Percentiles rank a stretch among this genome's conserved stretches.
These are phyloP conservation scores for Aspergillus affinis DNA, from an alignment of 495 filamentous ascomycete genomes.

Conservation along the genomic window DNA sequence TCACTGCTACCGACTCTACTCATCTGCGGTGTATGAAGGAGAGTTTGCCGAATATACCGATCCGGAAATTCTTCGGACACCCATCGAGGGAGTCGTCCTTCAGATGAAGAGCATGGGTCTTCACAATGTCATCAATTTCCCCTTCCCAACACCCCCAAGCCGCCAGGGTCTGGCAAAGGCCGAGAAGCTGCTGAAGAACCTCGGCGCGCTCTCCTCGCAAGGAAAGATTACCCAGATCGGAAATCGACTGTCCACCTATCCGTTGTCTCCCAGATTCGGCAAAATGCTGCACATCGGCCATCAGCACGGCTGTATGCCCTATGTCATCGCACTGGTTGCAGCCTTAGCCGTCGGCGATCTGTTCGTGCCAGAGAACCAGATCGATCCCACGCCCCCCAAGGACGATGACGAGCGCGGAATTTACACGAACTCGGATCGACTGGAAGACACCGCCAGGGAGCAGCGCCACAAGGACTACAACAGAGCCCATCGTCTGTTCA, in stretches of 20 bases:
- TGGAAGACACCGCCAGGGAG: slow-evolving; percentile 65
- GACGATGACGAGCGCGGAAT: slow-evolving; percentile 39
- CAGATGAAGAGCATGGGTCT: slow-evolving; percentile 96
- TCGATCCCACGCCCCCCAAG: slow-evolving; percentile 49
- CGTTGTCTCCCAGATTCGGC: slow-evolving; percentile 84
- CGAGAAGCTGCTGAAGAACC: slow-evolving; percentile 77
- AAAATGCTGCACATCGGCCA: slow-evolving; percentile 88
- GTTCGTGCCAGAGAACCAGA: slow-evolving; percentile 82
- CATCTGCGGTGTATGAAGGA: slow-evolving; percentile 88
- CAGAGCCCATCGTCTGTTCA: slow-evolving; percentile 72
- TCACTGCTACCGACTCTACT: slow-evolving; percentile 93
- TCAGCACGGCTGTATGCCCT: slow-evolving; percentile 76
- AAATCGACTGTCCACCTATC: slow-evolving; percentile 79
- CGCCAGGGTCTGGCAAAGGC: slow-evolving; percentile 76
- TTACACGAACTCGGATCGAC: slow-evolving; percentile 64
- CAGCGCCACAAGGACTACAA: slow-evolving; percentile 69
- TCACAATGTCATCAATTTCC: slow-evolving; percentile 88
- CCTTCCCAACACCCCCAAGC: slow-evolving; percentile 93
- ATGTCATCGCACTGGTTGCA: slow-evolving; percentile 86
- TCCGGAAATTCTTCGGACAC: slow-evolving; percentile 88
- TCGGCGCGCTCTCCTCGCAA: slow-evolving; percentile 62
- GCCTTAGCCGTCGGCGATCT: slow-evolving; percentile 84
- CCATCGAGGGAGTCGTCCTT: slow-evolving; percentile 87
- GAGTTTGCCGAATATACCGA: slow-evolving; percentile 84
- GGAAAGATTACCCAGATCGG: slow-evolving; percentile 80